Evolutionary conservation across 352 stramenopile genomes (phyloP).

Genomic region (Paralagenidium karlingii): DNA sequence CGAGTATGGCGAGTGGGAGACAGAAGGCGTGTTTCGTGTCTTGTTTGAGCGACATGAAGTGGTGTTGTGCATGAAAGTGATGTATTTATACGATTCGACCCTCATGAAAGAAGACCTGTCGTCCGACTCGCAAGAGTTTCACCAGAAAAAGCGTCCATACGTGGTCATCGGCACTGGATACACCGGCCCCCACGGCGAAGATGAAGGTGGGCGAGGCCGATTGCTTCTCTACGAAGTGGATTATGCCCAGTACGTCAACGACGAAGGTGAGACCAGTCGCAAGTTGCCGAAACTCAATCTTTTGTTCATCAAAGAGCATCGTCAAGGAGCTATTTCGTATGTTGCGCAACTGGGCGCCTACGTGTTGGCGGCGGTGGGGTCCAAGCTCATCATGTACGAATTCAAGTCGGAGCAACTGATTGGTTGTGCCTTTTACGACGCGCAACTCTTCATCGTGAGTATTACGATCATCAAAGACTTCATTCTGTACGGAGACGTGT

Average conservation of each 20-base stretch:
- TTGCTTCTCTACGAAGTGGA: slow-evolving; percentile 81
- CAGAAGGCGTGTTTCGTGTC: slow-evolving; percentile 60
- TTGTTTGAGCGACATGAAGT: slow-evolving; percentile 80
- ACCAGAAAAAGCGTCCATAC: slow-evolving; percentile 45
- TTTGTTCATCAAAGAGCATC: slow-evolving; percentile 80
- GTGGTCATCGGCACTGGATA: slow-evolving; percentile 74
- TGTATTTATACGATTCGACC: slow-evolving; percentile 79
- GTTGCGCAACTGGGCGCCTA: slow-evolving; percentile 69
- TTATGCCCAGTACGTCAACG: slow-evolving; percentile 79
- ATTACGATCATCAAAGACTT: slow-evolving; percentile 76
- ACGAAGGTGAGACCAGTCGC: slow-evolving; percentile 49
- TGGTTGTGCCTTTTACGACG: slow-evolving; percentile 79
- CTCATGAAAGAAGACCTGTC: slow-evolving; percentile 60
- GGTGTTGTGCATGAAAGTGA: slow-evolving; percentile 72
- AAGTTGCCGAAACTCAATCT: slow-evolving; percentile 73
- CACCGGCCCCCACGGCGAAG: slow-evolving; percentile 72
- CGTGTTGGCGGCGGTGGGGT: slow-evolving; percentile 71
- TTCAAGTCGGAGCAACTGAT: slow-evolving; percentile 83
- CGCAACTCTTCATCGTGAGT: slow-evolving; percentile 80
- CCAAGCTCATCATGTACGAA: slow-evolving; percentile 83
- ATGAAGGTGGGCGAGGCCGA: slow-evolving; percentile 71
- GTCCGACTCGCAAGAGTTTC: slow-evolving; percentile 20
- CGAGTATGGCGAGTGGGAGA: slow-evolving; percentile 70
- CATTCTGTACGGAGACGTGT: slow-evolving; percentile 79
- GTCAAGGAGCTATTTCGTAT: slow-evolving; percentile 68